Conservation (phyloP, 805 yeast species). For the Pichia exigua region DNA sequence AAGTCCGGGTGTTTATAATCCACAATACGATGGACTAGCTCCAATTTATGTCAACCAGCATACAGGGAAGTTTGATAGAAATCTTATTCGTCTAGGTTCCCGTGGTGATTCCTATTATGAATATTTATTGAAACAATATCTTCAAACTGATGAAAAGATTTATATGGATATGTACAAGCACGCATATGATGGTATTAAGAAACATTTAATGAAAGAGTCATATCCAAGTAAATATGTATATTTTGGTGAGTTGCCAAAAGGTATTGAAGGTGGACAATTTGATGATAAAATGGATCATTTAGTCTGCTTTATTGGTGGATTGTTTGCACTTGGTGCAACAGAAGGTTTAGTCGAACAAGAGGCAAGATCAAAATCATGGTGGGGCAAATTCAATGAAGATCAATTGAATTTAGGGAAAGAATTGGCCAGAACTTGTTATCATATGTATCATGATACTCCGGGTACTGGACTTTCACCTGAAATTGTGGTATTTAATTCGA, state of each 20-base stretch:
- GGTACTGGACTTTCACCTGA: conserved; percentile 83
- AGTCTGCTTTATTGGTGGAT: conserved; percentile 87
- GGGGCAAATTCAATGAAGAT: conserved; percentile 51
- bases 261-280: conserved; percentile 45
- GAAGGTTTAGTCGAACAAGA: conserved; percentile 51
- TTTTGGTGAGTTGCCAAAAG: conserved; percentile 71
- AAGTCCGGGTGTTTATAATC: conserved; percentile 1
- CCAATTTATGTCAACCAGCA: conserved; percentile 77
- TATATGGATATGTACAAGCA: conserved; percentile 72
- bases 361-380: conserved; percentile 46
- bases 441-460: conserved; percentile 65
- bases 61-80: conserved; percentile 60
- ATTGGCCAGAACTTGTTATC: conserved; percentile 72
- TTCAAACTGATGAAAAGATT: conserved; percentile 65
- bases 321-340: conserved; percentile 84
- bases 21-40: conserved; percentile 54
- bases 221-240: conserved; percentile 55
- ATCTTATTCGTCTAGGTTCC: conserved; percentile 71
- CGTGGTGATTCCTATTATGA: conserved; percentile 93
- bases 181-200: conserved; percentile 68
- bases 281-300: conserved; percentile 84
- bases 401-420: conserved; percentile 70
- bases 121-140: conserved; percentile 74
- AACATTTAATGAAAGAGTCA: conserved; percentile 53
- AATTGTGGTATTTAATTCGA: conserved; percentile 70